A percentile compares a stretch with the other conserved stretches of the same genome.
These are phyloP conservation scores for Lactarius tabidus DNA, from an alignment of 768 basidiomycete genomes.

Conservation along the genomic window DNA sequence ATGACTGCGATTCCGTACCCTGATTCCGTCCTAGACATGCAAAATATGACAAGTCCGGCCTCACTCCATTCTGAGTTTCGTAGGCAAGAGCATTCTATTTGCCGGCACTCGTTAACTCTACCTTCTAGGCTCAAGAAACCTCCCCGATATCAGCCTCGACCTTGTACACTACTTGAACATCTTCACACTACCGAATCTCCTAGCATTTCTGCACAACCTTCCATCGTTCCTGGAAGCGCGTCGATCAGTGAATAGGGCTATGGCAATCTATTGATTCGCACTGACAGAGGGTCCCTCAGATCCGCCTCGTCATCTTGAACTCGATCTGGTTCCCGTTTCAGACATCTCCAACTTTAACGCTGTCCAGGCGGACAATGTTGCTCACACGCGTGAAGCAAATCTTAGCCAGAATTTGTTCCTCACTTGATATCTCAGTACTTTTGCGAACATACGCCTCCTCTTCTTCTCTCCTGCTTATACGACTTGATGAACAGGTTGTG, in stretches of 20 bases:
- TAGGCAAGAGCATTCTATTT: slow-evolving; percentile 3
- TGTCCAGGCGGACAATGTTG: slow-evolving; percentile 39
- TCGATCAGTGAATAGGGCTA: slow-evolving; percentile 39
- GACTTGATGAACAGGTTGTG: slow-evolving; percentile 39
- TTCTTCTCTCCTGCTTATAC: neutral
- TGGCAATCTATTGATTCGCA: neutral
- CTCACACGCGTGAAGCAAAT: slow-evolving; percentile 51
- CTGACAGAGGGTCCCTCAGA: slow-evolving; percentile 35
- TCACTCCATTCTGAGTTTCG: slow-evolving; percentile 32
- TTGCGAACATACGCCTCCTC: neutral
- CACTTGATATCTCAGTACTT: slow-evolving; percentile 30
- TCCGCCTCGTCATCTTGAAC: slow-evolving; percentile 57
- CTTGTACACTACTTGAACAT: slow-evolving; percentile 42
- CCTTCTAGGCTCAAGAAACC: slow-evolving; percentile 28
- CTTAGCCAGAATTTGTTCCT: slow-evolving; percentile 47
- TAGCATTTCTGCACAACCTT: slow-evolving; percentile 57
- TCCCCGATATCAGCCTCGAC: slow-evolving; percentile 19
- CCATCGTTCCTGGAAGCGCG: slow-evolving; percentile 41
- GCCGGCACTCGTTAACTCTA: neutral
- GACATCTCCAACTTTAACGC: slow-evolving; percentile 37
- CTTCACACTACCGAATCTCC: slow-evolving; percentile 48
- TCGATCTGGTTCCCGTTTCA: slow-evolving; percentile 70
- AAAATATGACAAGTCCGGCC: slow-evolving; percentile 43
- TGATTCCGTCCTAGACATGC: slow-evolving; percentile 39
- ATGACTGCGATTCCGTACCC: neutral